Conservation (phyloP, 805 yeast species). For the Candida schatavii region DNA sequence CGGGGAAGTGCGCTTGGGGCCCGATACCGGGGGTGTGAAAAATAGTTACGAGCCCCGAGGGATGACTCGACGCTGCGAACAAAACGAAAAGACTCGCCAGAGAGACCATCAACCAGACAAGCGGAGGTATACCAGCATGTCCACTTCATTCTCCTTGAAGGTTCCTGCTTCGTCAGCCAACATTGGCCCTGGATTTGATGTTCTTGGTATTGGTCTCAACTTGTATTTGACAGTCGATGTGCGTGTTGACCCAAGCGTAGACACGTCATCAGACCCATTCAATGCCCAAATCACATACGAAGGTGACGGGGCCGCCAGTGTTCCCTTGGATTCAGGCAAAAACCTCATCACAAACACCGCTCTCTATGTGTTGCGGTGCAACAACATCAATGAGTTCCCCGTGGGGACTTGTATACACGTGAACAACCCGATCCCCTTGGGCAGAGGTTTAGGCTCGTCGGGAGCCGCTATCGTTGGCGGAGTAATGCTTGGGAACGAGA, state of each 20-base stretch:
- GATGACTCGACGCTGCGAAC: no score
- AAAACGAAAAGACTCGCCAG: no score
- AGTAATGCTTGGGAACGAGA: conserved; percentile 81
- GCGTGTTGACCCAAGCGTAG: conserved; percentile 49
- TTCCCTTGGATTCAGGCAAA: conserved; percentile 73
- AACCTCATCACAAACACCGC: conserved; percentile 93
- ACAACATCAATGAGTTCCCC: conserved; percentile 74
- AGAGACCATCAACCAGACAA: no score
- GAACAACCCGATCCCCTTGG: conserved; percentile 89
- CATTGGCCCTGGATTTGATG: conserved; percentile 98
- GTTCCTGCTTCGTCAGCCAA: conserved; percentile 98
- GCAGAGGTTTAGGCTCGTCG: conserved; percentile 95
- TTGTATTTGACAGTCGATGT: conserved; percentile 72
- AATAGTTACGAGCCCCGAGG: no score
- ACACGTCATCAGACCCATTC: conserved; percentile 56
- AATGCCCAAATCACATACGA: conserved; percentile 70
- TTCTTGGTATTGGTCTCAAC: conserved; percentile 85
- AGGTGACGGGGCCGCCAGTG: conserved; percentile 77
- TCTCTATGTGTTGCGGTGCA: conserved; percentile 83
- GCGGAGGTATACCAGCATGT: no score
- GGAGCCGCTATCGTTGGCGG: conserved; percentile 99
- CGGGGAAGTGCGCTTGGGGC: no score
- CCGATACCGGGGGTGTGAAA: no score
- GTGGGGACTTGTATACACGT: conserved; percentile 78
- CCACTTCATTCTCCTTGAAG: conserved; percentile 55